A percentile compares a stretch with the other conserved stretches of the same genome.
Evolutionary conservation across 1,284 basidiomycete genomes (phyloP).

Genomic region (Pyrrhoderma lamaoense): DNA sequence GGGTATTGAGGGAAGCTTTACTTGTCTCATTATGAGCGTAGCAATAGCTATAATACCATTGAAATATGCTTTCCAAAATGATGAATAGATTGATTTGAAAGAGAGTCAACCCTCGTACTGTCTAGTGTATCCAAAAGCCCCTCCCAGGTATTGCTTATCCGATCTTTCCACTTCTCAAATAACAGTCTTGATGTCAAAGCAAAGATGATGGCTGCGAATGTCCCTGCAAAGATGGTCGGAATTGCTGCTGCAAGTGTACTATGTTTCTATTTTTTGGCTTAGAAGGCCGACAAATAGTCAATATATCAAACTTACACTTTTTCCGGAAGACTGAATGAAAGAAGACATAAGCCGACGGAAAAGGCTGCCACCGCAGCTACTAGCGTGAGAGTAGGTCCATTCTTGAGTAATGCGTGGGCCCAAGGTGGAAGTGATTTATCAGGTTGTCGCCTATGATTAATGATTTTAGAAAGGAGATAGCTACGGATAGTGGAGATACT

Average conservation of each 20-base stretch:
- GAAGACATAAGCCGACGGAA: slow-evolving; percentile 3
- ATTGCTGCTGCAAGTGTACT: not conserved
- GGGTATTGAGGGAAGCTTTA: too few species aligned
- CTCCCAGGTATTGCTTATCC: too few species aligned
- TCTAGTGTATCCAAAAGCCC: too few species aligned
- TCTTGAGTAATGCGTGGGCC: not conserved
- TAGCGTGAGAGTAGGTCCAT: slow-evolving; percentile 1
- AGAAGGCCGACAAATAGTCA: not conserved
- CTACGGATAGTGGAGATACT: not conserved
- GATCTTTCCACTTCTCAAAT: slow-evolving; percentile 1
- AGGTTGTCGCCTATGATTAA: not conserved
- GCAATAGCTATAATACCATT: too few species aligned
- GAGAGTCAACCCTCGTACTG: too few species aligned
- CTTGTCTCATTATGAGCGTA: too few species aligned
- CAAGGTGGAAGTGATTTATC: not conserved
- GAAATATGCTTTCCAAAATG: too few species aligned
- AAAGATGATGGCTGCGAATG: not conserved
- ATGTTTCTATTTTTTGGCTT: not conserved
- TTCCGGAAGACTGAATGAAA: not conserved
- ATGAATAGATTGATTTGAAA: too few species aligned
- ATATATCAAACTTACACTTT: not conserved
- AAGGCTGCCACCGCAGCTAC: not conserved
- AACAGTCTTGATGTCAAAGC: not conserved
- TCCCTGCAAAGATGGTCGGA: not conserved
- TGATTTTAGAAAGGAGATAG: not conserved